Evolutionary conservation across 2,329 filamentous ascomycete species (phyloP).

Genomic region (Pseudogymnoascus sp.): DNA sequence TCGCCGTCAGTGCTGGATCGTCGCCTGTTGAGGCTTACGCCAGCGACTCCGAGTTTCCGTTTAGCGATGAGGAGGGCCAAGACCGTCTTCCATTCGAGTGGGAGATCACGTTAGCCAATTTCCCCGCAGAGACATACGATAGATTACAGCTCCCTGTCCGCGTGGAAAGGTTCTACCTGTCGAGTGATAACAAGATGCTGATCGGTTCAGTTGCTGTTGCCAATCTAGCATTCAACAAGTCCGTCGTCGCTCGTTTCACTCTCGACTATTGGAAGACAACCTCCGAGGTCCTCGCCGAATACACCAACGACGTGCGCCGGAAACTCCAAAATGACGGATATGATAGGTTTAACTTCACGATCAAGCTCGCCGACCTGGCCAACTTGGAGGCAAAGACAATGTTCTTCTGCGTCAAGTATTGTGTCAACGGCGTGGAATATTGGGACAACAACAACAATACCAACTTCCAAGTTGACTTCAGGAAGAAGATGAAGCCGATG

Average conservation of each 20-base stretch:
- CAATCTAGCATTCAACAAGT: constrained; percentile 85
- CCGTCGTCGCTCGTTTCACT: constrained; percentile 86
- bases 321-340: constrained; percentile 57
- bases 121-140: constrained; percentile 57
- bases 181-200: constrained; percentile 76
- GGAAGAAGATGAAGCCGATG: constrained; percentile 61
- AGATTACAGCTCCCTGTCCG: constrained; percentile 61
- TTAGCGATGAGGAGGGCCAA: constrained; percentile 44
- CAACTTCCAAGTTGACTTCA: constrained; percentile 94
- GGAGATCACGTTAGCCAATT: constrained; percentile 80
- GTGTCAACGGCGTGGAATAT: constrained; percentile 71
- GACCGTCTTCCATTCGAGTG: constrained; percentile 59
- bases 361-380: constrained; percentile 83
- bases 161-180: constrained; percentile 80
- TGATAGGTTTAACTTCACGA: constrained; percentile 89
- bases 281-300: constrained; percentile 88
- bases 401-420: constrained; percentile 85
- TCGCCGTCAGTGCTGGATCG: constrained; percentile 91
- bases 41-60: constrained; percentile 83
- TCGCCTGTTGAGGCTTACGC: constrained; percentile 86
- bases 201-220: constrained; percentile 76
- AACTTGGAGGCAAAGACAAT: constrained; percentile 90
- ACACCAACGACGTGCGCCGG: constrained; percentile 65
- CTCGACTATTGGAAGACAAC: constrained; percentile 98
- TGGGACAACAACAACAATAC: constrained; percentile 88